A percentile compares a stretch with the other conserved stretches of the same genome.
Conservation (phyloP, 1,284 basidiomycete genomes). For the Fomitiporia mediterranea region DNA sequence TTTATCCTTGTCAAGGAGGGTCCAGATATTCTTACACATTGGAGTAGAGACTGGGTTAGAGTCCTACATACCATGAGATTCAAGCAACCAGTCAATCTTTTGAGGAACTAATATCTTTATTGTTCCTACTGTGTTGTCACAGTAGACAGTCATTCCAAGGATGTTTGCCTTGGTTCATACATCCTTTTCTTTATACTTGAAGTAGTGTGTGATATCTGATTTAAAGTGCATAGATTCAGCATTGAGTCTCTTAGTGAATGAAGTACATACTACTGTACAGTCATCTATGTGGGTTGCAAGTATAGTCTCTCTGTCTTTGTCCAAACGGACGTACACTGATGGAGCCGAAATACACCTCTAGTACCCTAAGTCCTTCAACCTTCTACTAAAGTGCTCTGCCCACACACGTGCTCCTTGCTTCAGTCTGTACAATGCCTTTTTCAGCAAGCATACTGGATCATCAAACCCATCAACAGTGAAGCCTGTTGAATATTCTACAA, state of each 20-base stretch:
- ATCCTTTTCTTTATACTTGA: not conserved
- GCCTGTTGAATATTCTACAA: not conserved
- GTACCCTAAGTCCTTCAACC: not conserved
- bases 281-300: constrained; percentile 4
- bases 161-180: too few species aligned
- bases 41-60: too few species aligned
- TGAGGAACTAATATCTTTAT: too few species aligned
- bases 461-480: not conserved
- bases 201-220: not conserved
- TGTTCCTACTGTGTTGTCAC: too few species aligned
- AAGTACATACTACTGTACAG: not conserved
- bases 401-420: not conserved
- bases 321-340: not conserved
- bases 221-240: not conserved
- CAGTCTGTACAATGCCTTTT: constrained; percentile 5
- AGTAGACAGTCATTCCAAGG: too few species aligned
- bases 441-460: not conserved
- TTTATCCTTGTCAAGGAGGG: too few species aligned
- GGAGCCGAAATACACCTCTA: not conserved
- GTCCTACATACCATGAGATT: too few species aligned
- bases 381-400: not conserved
- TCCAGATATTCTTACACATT: too few species aligned
- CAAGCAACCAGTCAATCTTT: too few species aligned
- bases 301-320: constrained; percentile 1
- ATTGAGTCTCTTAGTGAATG: not conserved